Evolutionary conservation across 2,329 filamentous ascomycete genomes (phyloP), one percentile per base, ranked within the genome.

Genomic region (Ophiostoma himal-ulmi): DNA sequence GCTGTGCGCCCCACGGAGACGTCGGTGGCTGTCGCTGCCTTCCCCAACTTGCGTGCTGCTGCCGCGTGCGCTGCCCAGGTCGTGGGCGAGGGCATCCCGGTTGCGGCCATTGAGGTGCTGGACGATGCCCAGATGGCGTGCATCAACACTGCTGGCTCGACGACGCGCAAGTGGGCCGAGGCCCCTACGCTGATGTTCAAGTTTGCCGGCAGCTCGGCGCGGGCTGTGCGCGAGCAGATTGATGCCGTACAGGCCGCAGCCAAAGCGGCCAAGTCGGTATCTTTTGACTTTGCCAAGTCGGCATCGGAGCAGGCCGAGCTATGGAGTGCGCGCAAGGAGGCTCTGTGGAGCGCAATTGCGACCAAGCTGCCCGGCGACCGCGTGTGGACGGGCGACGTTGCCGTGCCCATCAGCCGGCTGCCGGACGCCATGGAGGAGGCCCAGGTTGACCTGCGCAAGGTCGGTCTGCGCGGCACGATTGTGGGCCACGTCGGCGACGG

Each of bases 51-150:
- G 73, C 88, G 90, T 65, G 82, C 87, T 73, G 93, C 93, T 1
- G 92, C 92, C 20, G 85, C 89, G 76, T 96, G 92, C 78, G 93
- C 95, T 1, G 88, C 89, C 74, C 85, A 85, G 70, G 92, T 97
- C 13, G 93, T 97, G 5, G 88, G 87, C 64, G 86, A 90, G 69
- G 93, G 93, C 36, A 86, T 97, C 13, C 92, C 91, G 39, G 89
- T 97, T 60, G 93, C 94, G 0, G 94, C 94, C n/a, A 88, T 97
- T 62, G 94, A 97, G 81, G 91, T 97, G 71, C 83, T 97, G 37
- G 94, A 97, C 80, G 93, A 96, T 77, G 90, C 93, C 71, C 93
- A 96, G 82, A 97, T 97, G 86, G 82, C 81, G 75, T 86, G 84
- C 77, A 88, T 89, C 80, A 89, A 89, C 80, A 82, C 85, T 37